Conservation (phyloP, 345 rosid genomes). For the Mallotus nudiflorus region DNA sequence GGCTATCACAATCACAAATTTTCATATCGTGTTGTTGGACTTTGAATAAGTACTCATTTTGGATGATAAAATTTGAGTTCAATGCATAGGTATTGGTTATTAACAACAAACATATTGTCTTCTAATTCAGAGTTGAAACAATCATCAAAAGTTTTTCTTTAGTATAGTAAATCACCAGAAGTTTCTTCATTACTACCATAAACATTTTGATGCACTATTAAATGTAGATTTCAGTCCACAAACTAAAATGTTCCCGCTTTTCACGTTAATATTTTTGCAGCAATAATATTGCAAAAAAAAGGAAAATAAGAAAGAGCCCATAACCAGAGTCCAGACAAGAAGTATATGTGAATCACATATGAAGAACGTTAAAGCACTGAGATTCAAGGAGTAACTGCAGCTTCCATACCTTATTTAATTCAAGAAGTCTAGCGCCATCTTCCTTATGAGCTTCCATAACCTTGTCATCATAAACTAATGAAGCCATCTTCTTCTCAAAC, state of each 20-base stretch:
- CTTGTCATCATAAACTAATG: constrained; percentile 56
- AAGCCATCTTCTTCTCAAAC: constrained; percentile 90
- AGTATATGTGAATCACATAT: neutral
- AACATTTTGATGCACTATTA: neutral
- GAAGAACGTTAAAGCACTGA: neutral
- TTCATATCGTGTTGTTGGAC: neutral
- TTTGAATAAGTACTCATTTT: no score
- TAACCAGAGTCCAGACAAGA: neutral
- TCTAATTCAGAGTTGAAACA: neutral
- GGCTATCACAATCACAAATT: neutral
- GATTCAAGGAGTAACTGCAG: constrained; percentile 5
- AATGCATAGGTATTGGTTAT: no score
- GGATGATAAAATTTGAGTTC: no score
- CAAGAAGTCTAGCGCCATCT: constrained; percentile 88
- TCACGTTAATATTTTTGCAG: neutral
- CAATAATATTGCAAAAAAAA: neutral
- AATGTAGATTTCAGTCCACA: no score
- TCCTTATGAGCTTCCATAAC: constrained; percentile 73
- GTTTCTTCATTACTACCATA: neutral
- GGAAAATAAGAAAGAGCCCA: neutral
- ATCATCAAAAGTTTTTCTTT: neutral
- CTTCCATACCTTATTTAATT: constrained; percentile 64
- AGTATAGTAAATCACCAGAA: no score
- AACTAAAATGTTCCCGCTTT: neutral
- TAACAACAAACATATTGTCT: no score